These are phyloP conservation scores for Rhodotorula diobovata DNA, from an alignment of 768 basidiomycete genomes.

Conservation along the genomic window DNA sequence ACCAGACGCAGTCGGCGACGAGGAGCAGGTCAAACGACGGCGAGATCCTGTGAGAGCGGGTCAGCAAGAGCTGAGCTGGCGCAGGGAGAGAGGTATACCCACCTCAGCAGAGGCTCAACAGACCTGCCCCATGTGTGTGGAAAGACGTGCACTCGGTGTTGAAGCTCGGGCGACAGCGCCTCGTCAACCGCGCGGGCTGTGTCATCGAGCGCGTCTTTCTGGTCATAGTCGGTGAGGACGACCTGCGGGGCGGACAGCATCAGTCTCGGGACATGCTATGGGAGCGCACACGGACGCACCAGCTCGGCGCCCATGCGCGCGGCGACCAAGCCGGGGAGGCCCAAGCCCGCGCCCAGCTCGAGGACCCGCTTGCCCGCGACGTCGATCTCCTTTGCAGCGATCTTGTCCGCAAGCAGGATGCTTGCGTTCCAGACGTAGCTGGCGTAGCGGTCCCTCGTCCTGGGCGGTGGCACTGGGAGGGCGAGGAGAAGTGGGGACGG, in stretches of 20 bases:
- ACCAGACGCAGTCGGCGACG: conserved; percentile 30
- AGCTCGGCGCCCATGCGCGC: conserved; percentile 7
- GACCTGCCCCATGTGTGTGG: conserved; percentile 8
- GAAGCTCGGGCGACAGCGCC: background rate
- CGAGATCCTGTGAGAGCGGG: background rate
- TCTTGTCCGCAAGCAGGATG: conserved; percentile 14
- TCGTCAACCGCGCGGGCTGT: background rate
- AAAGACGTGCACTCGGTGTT: background rate
- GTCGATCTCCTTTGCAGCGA: conserved; percentile 5
- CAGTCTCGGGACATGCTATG: too few species aligned
- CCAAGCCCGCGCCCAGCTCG: conserved; percentile 22
- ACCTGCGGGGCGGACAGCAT: background rate
- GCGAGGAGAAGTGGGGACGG: background rate
- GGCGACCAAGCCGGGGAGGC: conserved; percentile 12
- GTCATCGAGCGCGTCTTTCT: conserved; percentile 2
- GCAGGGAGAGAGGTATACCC: background rate
- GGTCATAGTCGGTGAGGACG: conserved; percentile 22
- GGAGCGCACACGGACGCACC: background rate
- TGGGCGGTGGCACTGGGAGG: background rate
- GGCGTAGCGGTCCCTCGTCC: background rate
- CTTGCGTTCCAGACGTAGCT: conserved; percentile 13
- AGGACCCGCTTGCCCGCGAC: conserved; percentile 22
- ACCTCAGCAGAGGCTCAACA: background rate
- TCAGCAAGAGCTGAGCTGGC: background rate
- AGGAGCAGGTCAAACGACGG: conserved; percentile 21